phyloP scores from a whole-genome alignment of 78 protist species.

The Salpingoeca rosetta region DNA sequence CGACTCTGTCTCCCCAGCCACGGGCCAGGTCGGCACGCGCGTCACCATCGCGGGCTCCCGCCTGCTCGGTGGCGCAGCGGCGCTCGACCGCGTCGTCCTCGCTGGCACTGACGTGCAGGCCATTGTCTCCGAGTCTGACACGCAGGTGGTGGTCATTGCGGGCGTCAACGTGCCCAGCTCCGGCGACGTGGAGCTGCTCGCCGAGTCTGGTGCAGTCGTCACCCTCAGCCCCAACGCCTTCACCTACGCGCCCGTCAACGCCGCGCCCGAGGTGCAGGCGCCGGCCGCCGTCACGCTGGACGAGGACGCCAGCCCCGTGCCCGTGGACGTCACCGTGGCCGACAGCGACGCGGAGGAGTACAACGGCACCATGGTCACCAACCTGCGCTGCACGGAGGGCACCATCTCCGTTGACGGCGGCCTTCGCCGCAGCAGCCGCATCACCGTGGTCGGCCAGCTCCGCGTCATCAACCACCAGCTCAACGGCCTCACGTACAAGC shows the following conservation, averaged over 20 bases:
- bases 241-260: neutral
- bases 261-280: neutral
- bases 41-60: neutral
- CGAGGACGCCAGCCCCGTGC: neutral
- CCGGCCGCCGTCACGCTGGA: neutral
- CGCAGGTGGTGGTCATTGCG: neutral
- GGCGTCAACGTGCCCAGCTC: neutral
- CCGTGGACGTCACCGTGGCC: neutral
- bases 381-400: too few species aligned
- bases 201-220: neutral
- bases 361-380: neutral
- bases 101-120: neutral
- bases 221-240: neutral
- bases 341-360: neutral
- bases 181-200: neutral
- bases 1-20: too few species aligned
- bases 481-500: neutral
- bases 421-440: neutral
- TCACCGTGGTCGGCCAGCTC: neutral
- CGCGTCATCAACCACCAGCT: too few species aligned
- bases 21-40: neutral
- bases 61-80: neutral
- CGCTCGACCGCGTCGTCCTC: neutral
- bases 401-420: neutral
- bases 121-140: neutral